Percentiles rank a stretch among this genome's conserved stretches.
These are phyloP conservation scores for Chrysosporium queenslandicum DNA, from an alignment of 2,329 filamentous ascomycete genomes.

Conservation along the genomic window DNA sequence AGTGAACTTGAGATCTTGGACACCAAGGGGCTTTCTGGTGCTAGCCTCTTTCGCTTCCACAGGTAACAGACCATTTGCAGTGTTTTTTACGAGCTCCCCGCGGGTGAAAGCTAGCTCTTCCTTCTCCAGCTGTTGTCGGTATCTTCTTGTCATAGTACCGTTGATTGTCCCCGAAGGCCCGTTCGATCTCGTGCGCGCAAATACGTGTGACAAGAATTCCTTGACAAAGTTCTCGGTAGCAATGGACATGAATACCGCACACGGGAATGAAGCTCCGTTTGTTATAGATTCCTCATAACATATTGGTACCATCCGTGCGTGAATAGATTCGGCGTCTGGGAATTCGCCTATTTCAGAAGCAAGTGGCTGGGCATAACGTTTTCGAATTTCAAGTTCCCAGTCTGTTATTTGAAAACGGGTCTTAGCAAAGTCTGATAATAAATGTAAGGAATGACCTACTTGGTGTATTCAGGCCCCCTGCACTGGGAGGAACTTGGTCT, in stretches of 20 bases:
- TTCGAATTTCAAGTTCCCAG: conserved; percentile 56
- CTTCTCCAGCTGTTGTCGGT: conserved; percentile 59
- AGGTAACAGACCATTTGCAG: conserved; percentile 62
- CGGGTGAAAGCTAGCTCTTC: conserved; percentile 65
- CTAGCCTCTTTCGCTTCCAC: conserved; percentile 68
- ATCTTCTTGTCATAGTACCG: conserved; percentile 71
- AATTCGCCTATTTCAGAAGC: conserved; percentile 55
- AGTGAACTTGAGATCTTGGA: conserved; percentile 68
- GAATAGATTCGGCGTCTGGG: conserved; percentile 48
- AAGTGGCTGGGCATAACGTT: conserved; percentile 53
- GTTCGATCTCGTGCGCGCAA: conserved; percentile 47
- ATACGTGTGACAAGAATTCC: conserved; percentile 47
- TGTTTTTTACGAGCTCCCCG: conserved; percentile 66
- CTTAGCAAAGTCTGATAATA: neutral
- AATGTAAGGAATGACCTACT: conserved; percentile 42
- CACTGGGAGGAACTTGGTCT: conserved; percentile 57
- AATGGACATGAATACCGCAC: conserved; percentile 51
- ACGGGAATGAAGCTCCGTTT: conserved; percentile 43
- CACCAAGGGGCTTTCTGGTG: conserved; percentile 60
- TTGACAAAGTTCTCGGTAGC: conserved; percentile 56
- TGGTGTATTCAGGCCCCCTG: conserved; percentile 68
- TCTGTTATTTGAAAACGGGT: conserved; percentile 28
- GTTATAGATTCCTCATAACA: conserved; percentile 55
- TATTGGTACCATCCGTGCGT: conserved; percentile 52
- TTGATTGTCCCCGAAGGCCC: conserved; percentile 53